These are phyloP conservation scores for Phytophthora boehmeriae DNA, from an alignment of 352 stramenopile genomes.

Conservation along the genomic window DNA sequence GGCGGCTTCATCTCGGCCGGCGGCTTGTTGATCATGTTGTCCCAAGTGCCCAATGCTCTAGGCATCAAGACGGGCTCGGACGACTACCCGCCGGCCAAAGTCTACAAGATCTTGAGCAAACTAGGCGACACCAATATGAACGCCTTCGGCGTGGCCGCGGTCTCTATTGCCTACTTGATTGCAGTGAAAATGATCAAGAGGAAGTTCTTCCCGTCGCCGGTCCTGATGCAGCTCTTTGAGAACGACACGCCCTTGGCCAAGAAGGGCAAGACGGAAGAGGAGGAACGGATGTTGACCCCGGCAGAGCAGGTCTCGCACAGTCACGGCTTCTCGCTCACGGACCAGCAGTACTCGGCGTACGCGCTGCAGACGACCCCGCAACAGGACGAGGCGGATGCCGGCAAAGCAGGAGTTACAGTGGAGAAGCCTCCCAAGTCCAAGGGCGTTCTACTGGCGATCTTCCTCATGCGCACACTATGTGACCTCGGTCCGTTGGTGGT, in stretches of 20 bases:
- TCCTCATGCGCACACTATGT: constrained; percentile 45
- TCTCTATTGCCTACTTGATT: constrained; percentile 27
- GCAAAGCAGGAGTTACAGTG: neutral
- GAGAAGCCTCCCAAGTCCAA: constrained; percentile 7
- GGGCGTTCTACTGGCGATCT: constrained; percentile 23
- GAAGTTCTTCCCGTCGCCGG: constrained; percentile 22
- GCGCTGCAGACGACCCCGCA: constrained; percentile 2
- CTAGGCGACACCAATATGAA: constrained; percentile 71
- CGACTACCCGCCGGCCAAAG: constrained; percentile 51
- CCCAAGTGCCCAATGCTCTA: constrained; percentile 84
- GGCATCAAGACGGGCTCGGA: constrained; percentile 54
- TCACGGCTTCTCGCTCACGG: constrained; percentile 47
- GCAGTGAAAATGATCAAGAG: constrained; percentile 29
- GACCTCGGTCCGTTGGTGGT: constrained; percentile 71
- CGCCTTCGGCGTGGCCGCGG: constrained; percentile 54
- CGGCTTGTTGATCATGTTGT: constrained; percentile 90
- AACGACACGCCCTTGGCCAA: neutral
- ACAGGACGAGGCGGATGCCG: neutral
- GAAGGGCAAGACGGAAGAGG: constrained; percentile 4
- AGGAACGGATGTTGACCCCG: neutral
- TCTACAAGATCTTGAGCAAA: constrained; percentile 57
- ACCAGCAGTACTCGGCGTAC: constrained; percentile 38
- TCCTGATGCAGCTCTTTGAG: constrained; percentile 19
- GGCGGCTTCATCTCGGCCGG: constrained; percentile 89
- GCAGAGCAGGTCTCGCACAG: constrained; percentile 11